Percentiles rank a stretch among this genome's conserved stretches.
Conservation (phyloP, 2,329 filamentous ascomycete genomes). For the Aphanocladium album region DNA sequence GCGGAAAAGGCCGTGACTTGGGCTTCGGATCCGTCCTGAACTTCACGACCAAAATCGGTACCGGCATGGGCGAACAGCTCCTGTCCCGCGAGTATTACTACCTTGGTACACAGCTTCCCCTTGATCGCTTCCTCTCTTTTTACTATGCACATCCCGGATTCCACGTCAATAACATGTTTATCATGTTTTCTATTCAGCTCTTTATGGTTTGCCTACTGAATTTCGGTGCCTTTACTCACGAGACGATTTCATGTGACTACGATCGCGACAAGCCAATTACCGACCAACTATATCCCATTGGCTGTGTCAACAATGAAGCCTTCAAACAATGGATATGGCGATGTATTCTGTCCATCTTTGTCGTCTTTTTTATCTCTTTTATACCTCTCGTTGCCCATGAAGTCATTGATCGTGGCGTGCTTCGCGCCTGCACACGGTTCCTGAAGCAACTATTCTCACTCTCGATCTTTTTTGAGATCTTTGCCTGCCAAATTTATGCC, state of each 20-base stretch:
- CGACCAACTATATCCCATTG: slow-evolving; percentile 79
- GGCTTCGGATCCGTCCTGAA: slow-evolving; percentile 99
- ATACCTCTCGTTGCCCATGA: slow-evolving; percentile 91
- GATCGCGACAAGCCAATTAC: slow-evolving; percentile 83
- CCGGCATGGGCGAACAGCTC: slow-evolving; percentile 99
- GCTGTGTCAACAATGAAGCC: slow-evolving; percentile 83
- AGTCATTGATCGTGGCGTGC: slow-evolving; percentile 87
- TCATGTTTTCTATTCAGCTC: slow-evolving; percentile 96
- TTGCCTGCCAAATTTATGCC: slow-evolving; percentile 97
- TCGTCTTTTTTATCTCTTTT: slow-evolving; percentile 97
- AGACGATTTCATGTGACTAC: slow-evolving; percentile 83
- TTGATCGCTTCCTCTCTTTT: slow-evolving; percentile 97
- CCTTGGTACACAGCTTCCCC: slow-evolving; percentile 89
- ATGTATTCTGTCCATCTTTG: slow-evolving; percentile 93
- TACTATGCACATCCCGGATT: slow-evolving; percentile 99
- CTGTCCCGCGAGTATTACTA: slow-evolving; percentile 99
- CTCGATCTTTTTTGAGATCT: slow-evolving; percentile 96
- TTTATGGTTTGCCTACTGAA: slow-evolving; percentile 96
- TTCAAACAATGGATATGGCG: slow-evolving; percentile 90
- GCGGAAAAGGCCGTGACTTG: slow-evolving; percentile 99
- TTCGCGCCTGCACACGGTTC: slow-evolving; percentile 88
- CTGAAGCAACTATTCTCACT: slow-evolving; percentile 92
- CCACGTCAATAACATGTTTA: slow-evolving; percentile 99
- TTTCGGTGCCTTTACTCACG: slow-evolving; percentile 77
- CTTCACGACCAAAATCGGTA: slow-evolving; percentile 99